phyloP scores from a whole-genome alignment of 352 stramenopile species.

The Phytophthora fragariaefolia region DNA sequence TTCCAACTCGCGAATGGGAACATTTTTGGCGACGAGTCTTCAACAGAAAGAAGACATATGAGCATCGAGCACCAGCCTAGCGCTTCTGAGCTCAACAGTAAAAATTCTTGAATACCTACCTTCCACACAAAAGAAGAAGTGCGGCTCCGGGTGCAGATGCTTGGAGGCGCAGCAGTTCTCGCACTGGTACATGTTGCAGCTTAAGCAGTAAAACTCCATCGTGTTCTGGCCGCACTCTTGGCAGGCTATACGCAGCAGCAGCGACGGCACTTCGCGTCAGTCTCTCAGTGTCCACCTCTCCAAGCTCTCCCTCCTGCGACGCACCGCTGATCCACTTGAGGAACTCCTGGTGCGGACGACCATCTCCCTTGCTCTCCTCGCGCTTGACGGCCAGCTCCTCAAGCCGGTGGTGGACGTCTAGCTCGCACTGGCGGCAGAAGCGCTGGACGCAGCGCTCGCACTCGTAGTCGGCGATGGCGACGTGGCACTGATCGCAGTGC shows the following conservation, averaged over 20 bases:
- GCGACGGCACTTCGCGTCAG: slow-evolving; percentile 1
- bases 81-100: no score
- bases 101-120: no score
- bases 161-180: slow-evolving; percentile 56
- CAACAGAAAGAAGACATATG: not conserved
- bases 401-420: slow-evolving; percentile 46
- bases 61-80: no score
- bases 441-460: slow-evolving; percentile 53
- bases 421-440: slow-evolving; percentile 59
- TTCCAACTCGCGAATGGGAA: slow-evolving; percentile 58
- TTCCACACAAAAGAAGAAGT: slow-evolving; percentile 71
- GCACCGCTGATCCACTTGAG: slow-evolving; percentile 55
- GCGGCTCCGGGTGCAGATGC: slow-evolving; percentile 39
- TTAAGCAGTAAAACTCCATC: slow-evolving; percentile 62
- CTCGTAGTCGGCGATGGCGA: slow-evolving; percentile 46
- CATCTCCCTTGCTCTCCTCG: slow-evolving; percentile 57
- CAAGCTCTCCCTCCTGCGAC: not conserved
- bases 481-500: slow-evolving; percentile 46
- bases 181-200: slow-evolving; percentile 65
- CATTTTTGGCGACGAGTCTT: slow-evolving; percentile 51
- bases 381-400: slow-evolving; percentile 29
- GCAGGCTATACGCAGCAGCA: slow-evolving; percentile 44
- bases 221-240: slow-evolving; percentile 51
- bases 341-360: slow-evolving; percentile 55
- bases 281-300: not conserved